A percentile compares a stretch with the other conserved stretches of the same genome.
These are phyloP conservation scores for Pezicula carpinea DNA, from an alignment of 2,329 filamentous ascomycete species.

Conservation along the genomic window DNA sequence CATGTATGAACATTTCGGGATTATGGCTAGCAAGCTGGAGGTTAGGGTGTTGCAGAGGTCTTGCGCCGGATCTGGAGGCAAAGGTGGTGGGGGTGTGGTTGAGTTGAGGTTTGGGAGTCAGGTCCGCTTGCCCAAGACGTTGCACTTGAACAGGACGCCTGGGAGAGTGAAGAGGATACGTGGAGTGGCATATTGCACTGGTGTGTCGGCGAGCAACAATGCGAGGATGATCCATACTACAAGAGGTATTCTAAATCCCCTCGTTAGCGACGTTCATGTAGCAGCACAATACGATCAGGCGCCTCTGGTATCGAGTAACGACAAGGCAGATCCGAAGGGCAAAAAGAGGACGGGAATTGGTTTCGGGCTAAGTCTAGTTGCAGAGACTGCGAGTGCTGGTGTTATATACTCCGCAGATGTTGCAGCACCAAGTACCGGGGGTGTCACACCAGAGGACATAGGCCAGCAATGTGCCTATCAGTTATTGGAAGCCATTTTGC, in stretches of 20 bases:
- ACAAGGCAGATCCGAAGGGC: constrained; percentile 49
- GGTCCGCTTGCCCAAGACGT: constrained; percentile 85
- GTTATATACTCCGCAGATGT: constrained; percentile 87
- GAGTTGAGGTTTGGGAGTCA: constrained; percentile 92
- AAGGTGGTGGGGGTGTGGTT: constrained; percentile 85
- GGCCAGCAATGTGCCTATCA: constrained; percentile 86
- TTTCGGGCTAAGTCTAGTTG: constrained; percentile 86
- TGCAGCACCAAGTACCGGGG: constrained; percentile 68
- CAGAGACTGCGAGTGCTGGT: constrained; percentile 78
- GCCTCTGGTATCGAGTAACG: constrained; percentile 48
- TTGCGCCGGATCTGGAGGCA: constrained; percentile 69
- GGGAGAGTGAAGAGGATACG: constrained; percentile 84
- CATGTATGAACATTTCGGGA: constrained; percentile 85
- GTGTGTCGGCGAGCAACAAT: constrained; percentile 90
- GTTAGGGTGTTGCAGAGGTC: constrained; percentile 75
- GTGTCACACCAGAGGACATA: constrained; percentile 83
- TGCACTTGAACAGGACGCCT: constrained; percentile 77
- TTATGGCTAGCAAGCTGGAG: constrained; percentile 74
- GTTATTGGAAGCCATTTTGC: constrained; percentile 74
- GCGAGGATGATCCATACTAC: constrained; percentile 91
- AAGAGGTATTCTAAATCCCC: constrained; percentile 77
- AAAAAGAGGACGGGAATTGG: constrained; percentile 76
- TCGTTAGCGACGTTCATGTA: constrained; percentile 87
- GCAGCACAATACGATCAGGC: constrained; percentile 73
- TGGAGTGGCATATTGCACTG: constrained; percentile 89